Evolutionary conservation across 2,329 filamentous ascomycete genomes (phyloP).

Genomic region (Calonectria montana): DNA sequence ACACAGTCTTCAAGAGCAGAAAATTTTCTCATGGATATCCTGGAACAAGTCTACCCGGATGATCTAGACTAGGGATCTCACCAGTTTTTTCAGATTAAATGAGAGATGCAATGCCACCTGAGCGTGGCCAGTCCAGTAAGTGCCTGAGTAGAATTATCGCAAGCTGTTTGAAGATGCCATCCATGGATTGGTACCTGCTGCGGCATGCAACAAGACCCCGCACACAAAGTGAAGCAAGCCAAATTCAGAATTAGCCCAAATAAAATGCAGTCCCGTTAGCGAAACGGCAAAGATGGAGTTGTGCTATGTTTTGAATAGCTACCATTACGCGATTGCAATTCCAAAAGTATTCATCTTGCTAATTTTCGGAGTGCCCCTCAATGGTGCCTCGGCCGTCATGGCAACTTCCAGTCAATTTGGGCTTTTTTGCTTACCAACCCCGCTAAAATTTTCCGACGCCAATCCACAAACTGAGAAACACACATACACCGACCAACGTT

Average conservation of each 20-base stretch:
- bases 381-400: neutral
- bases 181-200: neutral
- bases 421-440: conserved; percentile 40
- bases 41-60: neutral
- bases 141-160: neutral
- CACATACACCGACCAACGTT: conserved; percentile 18
- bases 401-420: conserved; percentile 6
- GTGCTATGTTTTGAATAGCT: neutral
- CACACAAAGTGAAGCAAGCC: neutral
- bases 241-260: neutral
- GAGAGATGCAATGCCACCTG: neutral
- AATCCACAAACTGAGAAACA: conserved; percentile 36
- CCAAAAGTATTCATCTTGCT: no score
- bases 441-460: conserved; percentile 40
- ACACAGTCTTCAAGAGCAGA: neutral
- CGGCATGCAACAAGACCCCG: neutral
- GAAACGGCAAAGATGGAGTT: neutral
- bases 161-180: neutral
- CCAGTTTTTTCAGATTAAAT: neutral
- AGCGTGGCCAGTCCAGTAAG: neutral
- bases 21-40: neutral
- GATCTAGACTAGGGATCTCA: neutral
- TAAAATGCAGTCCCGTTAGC: neutral
- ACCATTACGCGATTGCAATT: no score
- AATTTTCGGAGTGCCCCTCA: neutral